Percentiles rank a stretch among this genome's conserved stretches.
These are phyloP conservation scores for Phyllosticta citrichinensis DNA, from an alignment of 2,329 filamentous ascomycete species.

Conservation along the genomic window DNA sequence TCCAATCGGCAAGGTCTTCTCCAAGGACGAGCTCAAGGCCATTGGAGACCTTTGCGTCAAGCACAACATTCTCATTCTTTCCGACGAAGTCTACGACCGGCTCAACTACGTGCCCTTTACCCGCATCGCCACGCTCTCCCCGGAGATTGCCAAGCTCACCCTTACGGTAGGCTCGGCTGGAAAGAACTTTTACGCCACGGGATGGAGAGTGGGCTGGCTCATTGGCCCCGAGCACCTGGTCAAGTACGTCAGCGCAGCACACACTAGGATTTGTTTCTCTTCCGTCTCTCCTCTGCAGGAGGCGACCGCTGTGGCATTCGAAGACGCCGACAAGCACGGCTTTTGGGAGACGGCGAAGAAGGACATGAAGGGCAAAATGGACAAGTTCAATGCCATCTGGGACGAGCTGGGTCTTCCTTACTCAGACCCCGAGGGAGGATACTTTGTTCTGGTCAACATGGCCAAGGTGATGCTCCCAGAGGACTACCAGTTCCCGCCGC, in stretches of 20 bases:
- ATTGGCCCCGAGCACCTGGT: constrained; percentile 84
- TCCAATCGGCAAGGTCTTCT: constrained; percentile 93
- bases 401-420: constrained; percentile 48
- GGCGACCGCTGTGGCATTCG: constrained; percentile 86
- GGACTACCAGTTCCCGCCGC: constrained; percentile 78
- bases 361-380: constrained; percentile 86
- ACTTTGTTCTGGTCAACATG: constrained; percentile 95
- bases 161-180: constrained; percentile 91
- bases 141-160: constrained; percentile 78
- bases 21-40: constrained; percentile 66
- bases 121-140: constrained; percentile 79
- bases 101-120: constrained; percentile 95
- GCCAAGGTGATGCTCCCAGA: constrained; percentile 72
- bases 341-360: constrained; percentile 80
- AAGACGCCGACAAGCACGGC: constrained; percentile 70
- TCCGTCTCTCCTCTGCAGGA: constrained; percentile 91
- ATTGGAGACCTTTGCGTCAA: constrained; percentile 87
- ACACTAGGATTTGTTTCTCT: constrained; percentile 93
- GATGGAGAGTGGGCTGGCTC: constrained; percentile 93
- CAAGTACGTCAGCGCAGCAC: constrained; percentile 82
- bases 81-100: constrained; percentile 69
- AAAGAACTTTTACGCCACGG: constrained; percentile 97
- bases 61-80: constrained; percentile 83
- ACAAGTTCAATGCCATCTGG: constrained; percentile 64
- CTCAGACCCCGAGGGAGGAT: constrained; percentile 89